phyloP scores from a whole-genome alignment of 208 protist species.

The Lotmaria passim region DNA sequence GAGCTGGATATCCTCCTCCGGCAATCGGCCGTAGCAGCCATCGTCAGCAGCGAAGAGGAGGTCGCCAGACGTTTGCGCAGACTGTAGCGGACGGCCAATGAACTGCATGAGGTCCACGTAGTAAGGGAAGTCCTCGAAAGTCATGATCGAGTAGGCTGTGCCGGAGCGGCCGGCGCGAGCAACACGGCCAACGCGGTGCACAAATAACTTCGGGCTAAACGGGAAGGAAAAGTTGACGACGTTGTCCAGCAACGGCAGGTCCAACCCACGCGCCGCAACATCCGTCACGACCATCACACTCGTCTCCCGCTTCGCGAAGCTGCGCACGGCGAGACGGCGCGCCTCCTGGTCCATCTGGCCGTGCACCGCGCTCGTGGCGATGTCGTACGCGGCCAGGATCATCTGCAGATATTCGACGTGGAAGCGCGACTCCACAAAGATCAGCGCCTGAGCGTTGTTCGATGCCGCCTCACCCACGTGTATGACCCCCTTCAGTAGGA shows the following conservation, averaged over 20 bases:
- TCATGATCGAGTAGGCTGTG: slow-evolving; percentile 95
- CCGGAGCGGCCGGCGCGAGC: slow-evolving; percentile 98
- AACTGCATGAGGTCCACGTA: slow-evolving; percentile 92
- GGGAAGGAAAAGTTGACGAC: slow-evolving; percentile 99
- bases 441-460: slow-evolving; percentile 90
- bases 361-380: slow-evolving; percentile 90
- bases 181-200: slow-evolving; percentile 98
- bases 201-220: slow-evolving; percentile 96
- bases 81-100: slow-evolving; percentile 76
- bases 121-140: slow-evolving; percentile 96
- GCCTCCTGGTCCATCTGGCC: slow-evolving; percentile 98
- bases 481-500: slow-evolving; percentile 92
- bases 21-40: slow-evolving; percentile 89
- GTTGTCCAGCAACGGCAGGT: slow-evolving; percentile 99
- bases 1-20: slow-evolving; percentile 85
- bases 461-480: slow-evolving; percentile 48
- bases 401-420: slow-evolving; percentile 97
- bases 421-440: slow-evolving; percentile 97
- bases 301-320: slow-evolving; percentile 91
- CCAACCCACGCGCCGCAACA: slow-evolving; percentile 99
- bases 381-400: slow-evolving; percentile 85
- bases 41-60: slow-evolving; percentile 84
- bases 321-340: slow-evolving; percentile 94
- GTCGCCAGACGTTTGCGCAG: slow-evolving; percentile 49
- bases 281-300: slow-evolving; percentile 99